These are phyloP conservation scores for Hypoxylon crocopeplum DNA, from an alignment of 495 filamentous ascomycete species.

Conservation along the genomic window DNA sequence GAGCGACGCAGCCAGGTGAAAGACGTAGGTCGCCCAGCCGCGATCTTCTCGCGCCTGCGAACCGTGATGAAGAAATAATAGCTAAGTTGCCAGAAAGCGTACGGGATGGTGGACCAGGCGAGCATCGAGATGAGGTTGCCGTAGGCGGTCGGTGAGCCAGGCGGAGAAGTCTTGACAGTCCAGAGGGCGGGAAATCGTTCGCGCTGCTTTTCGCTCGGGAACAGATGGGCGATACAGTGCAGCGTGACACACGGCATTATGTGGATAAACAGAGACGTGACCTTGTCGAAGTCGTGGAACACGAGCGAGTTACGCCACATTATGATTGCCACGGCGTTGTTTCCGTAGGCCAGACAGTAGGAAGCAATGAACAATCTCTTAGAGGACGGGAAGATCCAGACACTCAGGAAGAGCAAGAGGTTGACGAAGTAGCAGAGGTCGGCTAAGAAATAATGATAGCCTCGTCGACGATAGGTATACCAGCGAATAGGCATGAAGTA, in stretches of 20 bases:
- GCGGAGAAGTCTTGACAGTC: constrained; percentile 75
- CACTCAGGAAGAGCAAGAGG: constrained; percentile 76
- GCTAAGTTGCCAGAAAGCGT: constrained; percentile 85
- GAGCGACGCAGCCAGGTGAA: constrained; percentile 96
- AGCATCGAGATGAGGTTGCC: constrained; percentile 81
- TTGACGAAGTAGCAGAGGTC: constrained; percentile 99
- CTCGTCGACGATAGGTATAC: constrained; percentile 85
- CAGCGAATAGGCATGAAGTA: constrained; percentile 98
- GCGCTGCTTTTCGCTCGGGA: constrained; percentile 66
- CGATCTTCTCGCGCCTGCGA: constrained; percentile 89
- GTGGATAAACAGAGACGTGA: constrained; percentile 96
- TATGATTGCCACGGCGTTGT: constrained; percentile 96
- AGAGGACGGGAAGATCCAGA: constrained; percentile 91
- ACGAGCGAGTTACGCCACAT: constrained; percentile 99
- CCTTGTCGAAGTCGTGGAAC: constrained; percentile 96
- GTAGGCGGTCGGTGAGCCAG: constrained; percentile 77
- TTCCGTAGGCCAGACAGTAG: constrained; percentile 91
- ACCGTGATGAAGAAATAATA: constrained; percentile 97
- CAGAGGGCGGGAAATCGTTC: constrained; percentile 86
- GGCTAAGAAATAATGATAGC: constrained; percentile 96
- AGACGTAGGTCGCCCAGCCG: constrained; percentile 91
- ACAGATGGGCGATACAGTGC: constrained; percentile 89
- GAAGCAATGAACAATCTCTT: constrained; percentile 92
- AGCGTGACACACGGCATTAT: constrained; percentile 96
- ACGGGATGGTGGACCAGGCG: constrained; percentile 90